phyloP scores from a whole-genome alignment of 169 alveolate genomes.

The Perkinsus olseni region DNA sequence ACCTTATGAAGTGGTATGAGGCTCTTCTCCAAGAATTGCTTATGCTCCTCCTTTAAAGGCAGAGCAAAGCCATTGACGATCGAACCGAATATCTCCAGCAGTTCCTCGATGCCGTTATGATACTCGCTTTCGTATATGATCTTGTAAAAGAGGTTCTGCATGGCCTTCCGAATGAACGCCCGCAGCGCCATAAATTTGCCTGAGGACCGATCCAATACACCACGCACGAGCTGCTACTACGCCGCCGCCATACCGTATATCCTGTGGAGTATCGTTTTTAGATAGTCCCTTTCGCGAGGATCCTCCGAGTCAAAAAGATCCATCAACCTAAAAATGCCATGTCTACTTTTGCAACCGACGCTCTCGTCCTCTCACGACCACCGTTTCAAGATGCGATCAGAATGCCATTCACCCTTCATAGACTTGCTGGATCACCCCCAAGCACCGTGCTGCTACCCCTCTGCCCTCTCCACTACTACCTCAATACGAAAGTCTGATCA shows the following conservation, averaged over 20 bases:
- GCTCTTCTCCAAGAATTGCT: constrained; percentile 83
- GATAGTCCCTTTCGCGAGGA: constrained; percentile 89
- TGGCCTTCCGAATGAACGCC: constrained; percentile 83
- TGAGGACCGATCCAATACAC: background rate
- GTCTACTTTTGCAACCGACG: background rate
- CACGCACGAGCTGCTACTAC: constrained; percentile 28
- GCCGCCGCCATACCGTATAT: constrained; percentile 83
- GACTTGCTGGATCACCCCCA: no score
- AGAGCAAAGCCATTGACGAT: constrained; percentile 94
- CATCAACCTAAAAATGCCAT: constrained; percentile 33
- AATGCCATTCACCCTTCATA: no score
- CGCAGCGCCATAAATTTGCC: constrained; percentile 50
- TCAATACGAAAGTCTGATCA: constrained; percentile 63
- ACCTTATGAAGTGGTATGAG: constrained; percentile 90
- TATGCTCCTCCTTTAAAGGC: constrained; percentile 96
- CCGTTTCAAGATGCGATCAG: background rate
- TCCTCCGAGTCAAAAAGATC: constrained; percentile 85
- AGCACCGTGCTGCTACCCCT: no score
- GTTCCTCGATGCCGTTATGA: constrained; percentile 90
- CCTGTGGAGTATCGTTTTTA: constrained; percentile 87
- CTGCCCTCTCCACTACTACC: background rate
- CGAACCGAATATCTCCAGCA: constrained; percentile 85
- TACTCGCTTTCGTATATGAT: constrained; percentile 84
- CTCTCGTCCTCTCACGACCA: background rate
- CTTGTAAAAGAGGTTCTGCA: constrained; percentile 83